A percentile compares a stretch with the other conserved stretches of the same genome.
phyloP scores from a whole-genome alignment of 2,329 filamentous ascomycete species.

The Alternaria viburni region DNA sequence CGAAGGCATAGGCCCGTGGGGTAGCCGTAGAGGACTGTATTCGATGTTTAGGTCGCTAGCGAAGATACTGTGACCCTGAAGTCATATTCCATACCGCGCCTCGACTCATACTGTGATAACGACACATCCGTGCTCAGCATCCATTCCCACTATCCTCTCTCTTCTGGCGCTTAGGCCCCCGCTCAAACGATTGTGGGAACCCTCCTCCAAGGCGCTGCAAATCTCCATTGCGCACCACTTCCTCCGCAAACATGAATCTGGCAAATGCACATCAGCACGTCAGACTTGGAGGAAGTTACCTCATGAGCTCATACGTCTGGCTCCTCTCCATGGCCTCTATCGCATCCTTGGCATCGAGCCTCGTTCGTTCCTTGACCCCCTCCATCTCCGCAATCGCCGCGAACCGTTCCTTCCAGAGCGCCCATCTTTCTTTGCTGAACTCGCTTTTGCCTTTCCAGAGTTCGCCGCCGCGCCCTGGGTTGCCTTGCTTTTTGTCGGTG shows the following conservation, averaged over 20 bases:
- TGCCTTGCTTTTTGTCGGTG: slow-evolving; percentile 30
- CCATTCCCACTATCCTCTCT: neutral
- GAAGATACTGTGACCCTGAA: neutral
- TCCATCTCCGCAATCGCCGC: slow-evolving; percentile 27
- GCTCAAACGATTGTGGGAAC: neutral
- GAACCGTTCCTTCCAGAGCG: slow-evolving; percentile 43
- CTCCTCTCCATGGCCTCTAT: slow-evolving; percentile 38
- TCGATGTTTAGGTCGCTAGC: neutral
- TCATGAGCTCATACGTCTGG: slow-evolving; percentile 23
- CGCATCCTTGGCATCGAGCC: slow-evolving; percentile 29
- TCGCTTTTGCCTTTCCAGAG: slow-evolving; percentile 38
- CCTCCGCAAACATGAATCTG: neutral
- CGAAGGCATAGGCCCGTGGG: slow-evolving; percentile 6
- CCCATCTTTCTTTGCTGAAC: slow-evolving; percentile 43
- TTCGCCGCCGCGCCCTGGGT: slow-evolving; percentile 36
- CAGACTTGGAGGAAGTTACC: neutral
- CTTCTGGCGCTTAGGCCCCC: neutral
- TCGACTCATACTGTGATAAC: neutral
- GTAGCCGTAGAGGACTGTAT: neutral
- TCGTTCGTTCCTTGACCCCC: slow-evolving; percentile 30
- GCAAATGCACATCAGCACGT: neutral
- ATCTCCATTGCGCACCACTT: neutral
- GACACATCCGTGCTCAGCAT: neutral
- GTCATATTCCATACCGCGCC: neutral
- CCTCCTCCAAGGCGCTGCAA: neutral